A percentile compares a stretch with the other conserved stretches of the same genome.
These are phyloP conservation scores for Cucurbitaria berberidis DNA, from an alignment of 2,329 filamentous ascomycete genomes.

Conservation along the genomic window DNA sequence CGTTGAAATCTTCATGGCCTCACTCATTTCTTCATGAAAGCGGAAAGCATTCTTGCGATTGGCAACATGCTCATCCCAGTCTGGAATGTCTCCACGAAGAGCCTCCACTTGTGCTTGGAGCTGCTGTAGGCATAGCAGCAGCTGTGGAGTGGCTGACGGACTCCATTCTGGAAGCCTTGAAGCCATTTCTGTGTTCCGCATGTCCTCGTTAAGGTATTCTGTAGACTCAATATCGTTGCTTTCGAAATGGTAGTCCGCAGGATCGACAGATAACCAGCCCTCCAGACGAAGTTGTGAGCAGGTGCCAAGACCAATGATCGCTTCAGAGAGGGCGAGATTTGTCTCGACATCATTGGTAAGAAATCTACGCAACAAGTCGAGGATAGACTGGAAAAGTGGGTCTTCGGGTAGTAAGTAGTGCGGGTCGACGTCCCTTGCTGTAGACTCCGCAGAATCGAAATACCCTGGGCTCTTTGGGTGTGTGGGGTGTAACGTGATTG, in stretches of 20 bases:
- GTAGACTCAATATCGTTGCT: slow-evolving; percentile 29
- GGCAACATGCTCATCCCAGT: slow-evolving; percentile 56
- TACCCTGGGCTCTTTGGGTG: slow-evolving; percentile 60
- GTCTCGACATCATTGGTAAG: slow-evolving; percentile 90
- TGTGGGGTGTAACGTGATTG: slow-evolving; percentile 69
- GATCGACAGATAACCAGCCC: slow-evolving; percentile 84
- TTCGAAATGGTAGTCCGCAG: slow-evolving; percentile 53
- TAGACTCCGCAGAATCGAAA: slow-evolving; percentile 54
- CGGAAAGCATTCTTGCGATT: slow-evolving; percentile 58
- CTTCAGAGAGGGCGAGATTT: slow-evolving; percentile 85
- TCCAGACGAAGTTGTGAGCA: slow-evolving; percentile 87
- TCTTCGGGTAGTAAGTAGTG: slow-evolving; percentile 66
- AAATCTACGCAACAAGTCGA: slow-evolving; percentile 74
- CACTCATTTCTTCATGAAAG: slow-evolving; percentile 53
- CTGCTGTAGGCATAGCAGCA: slow-evolving; percentile 52
- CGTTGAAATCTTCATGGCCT: slow-evolving; percentile 45
- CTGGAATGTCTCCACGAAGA: slow-evolving; percentile 53
- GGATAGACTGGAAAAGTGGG: slow-evolving; percentile 59
- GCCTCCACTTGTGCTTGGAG: slow-evolving; percentile 52
- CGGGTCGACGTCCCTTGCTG: slow-evolving; percentile 68
- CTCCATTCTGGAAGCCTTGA: slow-evolving; percentile 47
- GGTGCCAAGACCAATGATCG: slow-evolving; percentile 79
- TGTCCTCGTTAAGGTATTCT: slow-evolving; percentile 35
- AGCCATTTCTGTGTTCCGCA: slow-evolving; percentile 45
- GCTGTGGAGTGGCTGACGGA: slow-evolving; percentile 44